Conservation (phyloP, 116 monocot species). For the Phalaenopsis hybrid region DNA sequence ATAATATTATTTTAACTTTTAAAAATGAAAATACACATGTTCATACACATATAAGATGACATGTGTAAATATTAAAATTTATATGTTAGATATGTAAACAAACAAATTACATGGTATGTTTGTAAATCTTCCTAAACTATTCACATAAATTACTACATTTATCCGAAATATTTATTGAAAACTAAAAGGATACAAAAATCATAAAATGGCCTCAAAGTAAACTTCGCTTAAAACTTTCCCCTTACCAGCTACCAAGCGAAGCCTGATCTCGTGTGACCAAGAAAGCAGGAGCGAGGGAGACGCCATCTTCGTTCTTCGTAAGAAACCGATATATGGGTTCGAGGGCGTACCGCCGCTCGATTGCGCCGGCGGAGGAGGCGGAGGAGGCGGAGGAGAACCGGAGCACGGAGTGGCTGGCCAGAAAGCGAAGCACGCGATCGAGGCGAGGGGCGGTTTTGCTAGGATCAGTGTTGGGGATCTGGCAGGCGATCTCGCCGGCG, state of each 20-base stretch:
- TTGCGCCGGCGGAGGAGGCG: background rate
- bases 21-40: too few relatives aligned
- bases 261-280: background rate
- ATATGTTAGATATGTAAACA: too few relatives aligned
- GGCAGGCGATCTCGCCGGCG: constrained; percentile 14
- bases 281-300: background rate
- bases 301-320: background rate
- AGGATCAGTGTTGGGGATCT: constrained; percentile 5
- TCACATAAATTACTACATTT: too few relatives aligned
- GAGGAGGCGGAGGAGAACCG: constrained; percentile 5
- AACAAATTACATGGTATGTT: too few relatives aligned
- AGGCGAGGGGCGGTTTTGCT: constrained; percentile 10
- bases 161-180: too few relatives aligned
- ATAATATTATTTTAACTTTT: too few relatives aligned
- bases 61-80: too few relatives aligned
- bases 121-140: too few relatives aligned
- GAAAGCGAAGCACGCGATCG: constrained; percentile 29
- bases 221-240: too few relatives aligned
- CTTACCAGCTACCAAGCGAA: constrained; percentile 5
- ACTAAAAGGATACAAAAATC: too few relatives aligned
- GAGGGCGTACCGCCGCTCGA: background rate
- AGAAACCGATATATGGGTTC: background rate
- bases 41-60: too few relatives aligned
- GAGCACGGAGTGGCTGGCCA: constrained; percentile 20
- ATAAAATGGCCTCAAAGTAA: too few relatives aligned